Percentiles rank a stretch among this genome's conserved stretches.
Conservation (phyloP, 2,329 filamentous ascomycete genomes). For the Talaromyces verruculosus region DNA sequence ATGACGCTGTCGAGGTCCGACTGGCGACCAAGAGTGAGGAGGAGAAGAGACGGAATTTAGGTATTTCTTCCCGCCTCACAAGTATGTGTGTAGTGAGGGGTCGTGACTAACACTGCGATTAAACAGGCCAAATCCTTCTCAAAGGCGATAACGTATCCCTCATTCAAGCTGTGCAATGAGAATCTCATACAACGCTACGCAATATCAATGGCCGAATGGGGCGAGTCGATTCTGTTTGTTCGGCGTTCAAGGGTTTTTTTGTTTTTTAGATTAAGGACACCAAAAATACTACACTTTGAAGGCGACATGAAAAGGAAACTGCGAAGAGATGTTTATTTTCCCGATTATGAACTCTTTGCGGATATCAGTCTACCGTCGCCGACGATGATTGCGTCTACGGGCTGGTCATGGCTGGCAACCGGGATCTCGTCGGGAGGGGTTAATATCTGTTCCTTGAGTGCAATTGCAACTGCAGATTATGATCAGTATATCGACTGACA, state of each 20-base stretch:
- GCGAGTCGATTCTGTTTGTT: slow-evolving; percentile 10
- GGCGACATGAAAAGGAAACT: slow-evolving; percentile 15
- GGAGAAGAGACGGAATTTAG: slow-evolving; percentile 75
- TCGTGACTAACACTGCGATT: not conserved
- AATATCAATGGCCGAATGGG: not conserved
- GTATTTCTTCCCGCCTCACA: slow-evolving; percentile 48
- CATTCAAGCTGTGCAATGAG: slow-evolving; percentile 60
- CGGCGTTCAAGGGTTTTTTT: slow-evolving; percentile 24
- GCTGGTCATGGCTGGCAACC: slow-evolving; percentile 73
- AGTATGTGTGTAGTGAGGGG: not conserved
- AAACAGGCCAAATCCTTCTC: slow-evolving; percentile 74
- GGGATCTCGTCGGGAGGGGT: slow-evolving; percentile 65
- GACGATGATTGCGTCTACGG: slow-evolving; percentile 73
- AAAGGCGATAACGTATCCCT: slow-evolving; percentile 87
- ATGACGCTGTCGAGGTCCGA: slow-evolving; percentile 91
- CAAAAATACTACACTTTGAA: not conserved
- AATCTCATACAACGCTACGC: not conserved
- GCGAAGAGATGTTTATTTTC: slow-evolving; percentile 22
- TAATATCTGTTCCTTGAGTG: slow-evolving; percentile 82
- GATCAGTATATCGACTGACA: slow-evolving; percentile 12
- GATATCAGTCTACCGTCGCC: slow-evolving; percentile 63
- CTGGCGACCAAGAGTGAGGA: slow-evolving; percentile 77
- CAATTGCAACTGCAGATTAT: slow-evolving; percentile 65
- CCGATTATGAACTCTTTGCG: slow-evolving; percentile 28
- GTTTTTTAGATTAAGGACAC: slow-evolving; percentile 12